Conservation (phyloP, 306 rosid species). For the Rubus parviflorus region DNA sequence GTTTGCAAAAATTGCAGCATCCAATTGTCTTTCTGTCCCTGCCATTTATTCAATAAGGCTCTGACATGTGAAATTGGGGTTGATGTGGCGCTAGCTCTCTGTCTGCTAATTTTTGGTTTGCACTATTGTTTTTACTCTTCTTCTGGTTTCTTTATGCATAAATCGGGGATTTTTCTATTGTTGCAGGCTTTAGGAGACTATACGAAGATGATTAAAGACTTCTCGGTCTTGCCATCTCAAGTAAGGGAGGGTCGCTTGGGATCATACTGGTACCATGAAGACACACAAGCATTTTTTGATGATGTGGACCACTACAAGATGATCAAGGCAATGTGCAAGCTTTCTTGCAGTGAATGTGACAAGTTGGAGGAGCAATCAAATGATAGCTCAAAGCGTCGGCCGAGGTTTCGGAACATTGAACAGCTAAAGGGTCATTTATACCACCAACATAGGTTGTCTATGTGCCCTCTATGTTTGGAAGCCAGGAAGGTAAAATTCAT, state of each 20-base stretch:
- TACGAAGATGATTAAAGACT: slow-evolving; percentile 49
- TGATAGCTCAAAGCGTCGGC: slow-evolving; percentile 62
- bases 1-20: too few relatives aligned
- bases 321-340: slow-evolving; percentile 64
- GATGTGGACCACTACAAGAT: slow-evolving; percentile 60
- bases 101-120: too few relatives aligned
- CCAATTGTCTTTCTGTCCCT: too few relatives aligned
- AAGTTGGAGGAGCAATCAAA: slow-evolving; percentile 70
- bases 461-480: slow-evolving; percentile 91
- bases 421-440: slow-evolving; percentile 92
- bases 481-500: slow-evolving; percentile 74
- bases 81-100: background rate
- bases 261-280: slow-evolving; percentile 54
- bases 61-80: background rate
- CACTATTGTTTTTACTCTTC: background rate
- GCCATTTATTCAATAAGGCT: too few relatives aligned
- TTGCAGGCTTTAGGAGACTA: slow-evolving; percentile 60
- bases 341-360: slow-evolving; percentile 83
- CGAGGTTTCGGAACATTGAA: slow-evolving; percentile 63
- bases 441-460: slow-evolving; percentile 70
- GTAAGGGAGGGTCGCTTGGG: slow-evolving; percentile 49
- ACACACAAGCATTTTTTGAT: slow-evolving; percentile 46
- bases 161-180: background rate
- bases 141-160: background rate
- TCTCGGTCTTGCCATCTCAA: slow-evolving; percentile 45